Base-by-base conservation (phyloP, 345 rosid species). In the Eucalyptus erythrocorys region DNA sequence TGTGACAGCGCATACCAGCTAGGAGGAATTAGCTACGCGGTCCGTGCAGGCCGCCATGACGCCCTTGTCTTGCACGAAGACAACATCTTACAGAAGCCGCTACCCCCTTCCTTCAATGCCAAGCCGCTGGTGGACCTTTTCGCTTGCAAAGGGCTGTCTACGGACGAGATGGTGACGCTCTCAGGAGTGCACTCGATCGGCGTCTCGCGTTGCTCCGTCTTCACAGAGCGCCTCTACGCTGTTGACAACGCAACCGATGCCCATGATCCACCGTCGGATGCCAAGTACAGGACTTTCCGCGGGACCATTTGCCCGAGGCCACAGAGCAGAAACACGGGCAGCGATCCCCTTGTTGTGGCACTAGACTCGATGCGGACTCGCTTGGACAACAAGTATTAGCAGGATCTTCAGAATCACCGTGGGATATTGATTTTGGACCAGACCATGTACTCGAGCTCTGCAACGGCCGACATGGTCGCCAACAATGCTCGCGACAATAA, bases 131-230 rank as follows among this genome's bases (percentile, higher is more conserved):
- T 19, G 8, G 68, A 68, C 12, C 48, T 59, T 53, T 91, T 91
- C 21, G 88, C 91, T 5, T 47, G 85, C 6, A 89, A 91, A 64
- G 90, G 88, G 11, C 45, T 91, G 55, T 53, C 91, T 4, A 34
- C 48, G 32, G 88, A 87, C 1, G 92, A 91, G 43, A 90, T 90
- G 91, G 89, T 91, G 87, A 88, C 87, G 6, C 92, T 92, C 84
- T 90, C 92, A 6, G 91, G 93, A 10, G 92, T 90, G 10, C 92
- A 89, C 89, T 86, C 89, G 3, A 68, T 90, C 27, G 93, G 91
- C 50, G 45, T 66, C 19, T 84, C 93, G 4, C 91, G 30, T 21
- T 92, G 93, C 88, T 88, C 87, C 22, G 48, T 48, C 10, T 90
- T 88, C 88, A 64, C 91, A 14, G 32, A 42, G 30, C 86, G 92